A percentile compares a stretch with the other conserved stretches of the same genome.
These are phyloP conservation scores for Litchi chinensis DNA, from an alignment of 345 rosid genomes.

Conservation along the genomic window DNA sequence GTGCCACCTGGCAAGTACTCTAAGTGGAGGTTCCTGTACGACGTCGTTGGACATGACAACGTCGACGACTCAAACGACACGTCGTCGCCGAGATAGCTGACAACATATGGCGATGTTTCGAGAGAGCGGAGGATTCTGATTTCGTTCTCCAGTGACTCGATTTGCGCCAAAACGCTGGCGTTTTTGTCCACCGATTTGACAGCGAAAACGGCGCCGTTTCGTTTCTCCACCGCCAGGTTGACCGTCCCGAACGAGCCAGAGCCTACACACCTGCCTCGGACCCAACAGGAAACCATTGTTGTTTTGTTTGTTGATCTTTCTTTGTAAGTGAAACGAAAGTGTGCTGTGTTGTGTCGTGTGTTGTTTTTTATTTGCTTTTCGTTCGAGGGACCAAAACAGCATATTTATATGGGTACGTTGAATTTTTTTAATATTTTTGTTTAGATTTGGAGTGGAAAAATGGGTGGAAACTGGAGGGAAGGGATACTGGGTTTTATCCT, in stretches of 20 bases:
- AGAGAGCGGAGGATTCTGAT: constrained; percentile 52
- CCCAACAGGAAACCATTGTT: constrained; percentile 49
- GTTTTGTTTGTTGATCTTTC: constrained; percentile 4
- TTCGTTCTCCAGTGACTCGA: constrained; percentile 58
- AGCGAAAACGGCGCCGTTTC: constrained; percentile 52
- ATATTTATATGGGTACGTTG: constrained; percentile 9
- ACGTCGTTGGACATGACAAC: constrained; percentile 26
- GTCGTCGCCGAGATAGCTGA: constrained; percentile 57
- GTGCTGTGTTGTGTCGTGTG: background rate
- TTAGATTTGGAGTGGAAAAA: constrained; percentile 22
- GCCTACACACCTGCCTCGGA: constrained; percentile 55
- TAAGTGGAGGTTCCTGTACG: constrained; percentile 63
- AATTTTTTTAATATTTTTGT: background rate
- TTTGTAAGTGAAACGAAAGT: constrained; percentile 11
- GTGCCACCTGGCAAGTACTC: constrained; percentile 69
- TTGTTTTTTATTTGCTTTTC: background rate
- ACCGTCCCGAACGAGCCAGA: constrained; percentile 68
- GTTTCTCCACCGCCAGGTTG: constrained; percentile 36
- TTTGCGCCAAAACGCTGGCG: constrained; percentile 39
- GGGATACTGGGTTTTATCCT: constrained; percentile 38
- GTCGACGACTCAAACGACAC: constrained; percentile 37
- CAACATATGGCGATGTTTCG: constrained; percentile 43
- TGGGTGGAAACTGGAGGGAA: background rate
- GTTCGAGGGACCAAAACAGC: constrained; percentile 17
- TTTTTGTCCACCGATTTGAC: constrained; percentile 57